A percentile compares a stretch with the other conserved stretches of the same genome.
Evolutionary conservation across 306 rosid species (phyloP).

Genomic region (Rubus parviflorus): DNA sequence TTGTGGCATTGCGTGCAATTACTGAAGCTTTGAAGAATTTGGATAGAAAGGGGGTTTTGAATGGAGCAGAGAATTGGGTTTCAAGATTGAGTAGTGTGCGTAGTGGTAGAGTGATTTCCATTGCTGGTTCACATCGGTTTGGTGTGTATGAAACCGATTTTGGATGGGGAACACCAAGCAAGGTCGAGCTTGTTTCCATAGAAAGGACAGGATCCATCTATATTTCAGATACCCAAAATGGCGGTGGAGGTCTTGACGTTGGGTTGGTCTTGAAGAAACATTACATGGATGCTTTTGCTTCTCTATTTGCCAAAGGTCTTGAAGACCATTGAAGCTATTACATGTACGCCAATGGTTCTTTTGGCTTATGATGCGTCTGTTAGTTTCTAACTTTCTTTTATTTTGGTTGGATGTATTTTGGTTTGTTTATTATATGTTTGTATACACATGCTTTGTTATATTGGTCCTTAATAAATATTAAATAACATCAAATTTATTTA

Average conservation of each 20-base stretch:
- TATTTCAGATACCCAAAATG: slow-evolving; percentile 13
- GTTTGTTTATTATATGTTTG: too few species aligned
- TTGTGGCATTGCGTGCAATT: neutral
- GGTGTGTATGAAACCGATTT: slow-evolving; percentile 30
- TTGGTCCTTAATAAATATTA: too few species aligned
- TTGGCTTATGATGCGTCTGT: neutral
- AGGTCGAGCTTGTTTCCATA: slow-evolving; percentile 27
- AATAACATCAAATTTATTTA: too few species aligned
- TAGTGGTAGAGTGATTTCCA: neutral
- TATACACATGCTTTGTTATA: too few species aligned
- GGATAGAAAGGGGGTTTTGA: neutral
- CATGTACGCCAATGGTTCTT: neutral
- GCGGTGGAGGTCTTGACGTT: slow-evolving; percentile 30
- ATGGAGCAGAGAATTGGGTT: slow-evolving; percentile 30
- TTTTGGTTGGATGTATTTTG: too few species aligned
- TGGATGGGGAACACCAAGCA: slow-evolving; percentile 44
- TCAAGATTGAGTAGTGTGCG: neutral
- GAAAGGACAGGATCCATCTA: neutral
- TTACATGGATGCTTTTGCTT: slow-evolving; percentile 25
- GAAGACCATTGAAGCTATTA: neutral
- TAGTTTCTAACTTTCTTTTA: neutral
- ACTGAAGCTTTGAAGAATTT: slow-evolving; percentile 2
- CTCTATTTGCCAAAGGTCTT: slow-evolving; percentile 15
- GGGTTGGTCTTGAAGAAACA: slow-evolving; percentile 21
- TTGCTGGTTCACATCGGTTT: slow-evolving; percentile 43